These are phyloP conservation scores for Magnolia officinalis DNA, from an alignment of 164 flowering plant genomes.

Conservation along the genomic window DNA sequence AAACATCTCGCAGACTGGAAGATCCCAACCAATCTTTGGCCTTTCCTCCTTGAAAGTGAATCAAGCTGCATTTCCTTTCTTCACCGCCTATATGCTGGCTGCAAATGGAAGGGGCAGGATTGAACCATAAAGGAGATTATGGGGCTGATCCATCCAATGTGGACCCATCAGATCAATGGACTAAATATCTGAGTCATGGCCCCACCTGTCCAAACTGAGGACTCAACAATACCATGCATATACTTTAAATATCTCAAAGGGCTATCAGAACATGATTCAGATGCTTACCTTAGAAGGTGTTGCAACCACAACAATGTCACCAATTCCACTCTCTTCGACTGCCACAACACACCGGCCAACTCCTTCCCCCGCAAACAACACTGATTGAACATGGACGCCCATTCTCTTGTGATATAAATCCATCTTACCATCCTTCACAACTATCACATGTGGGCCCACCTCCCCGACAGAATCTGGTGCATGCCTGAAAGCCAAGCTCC, in stretches of 20 bases:
- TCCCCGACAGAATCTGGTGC: constrained; percentile 65
- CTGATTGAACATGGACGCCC: constrained; percentile 53
- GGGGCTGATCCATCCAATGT: neutral
- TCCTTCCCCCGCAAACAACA: constrained; percentile 47
- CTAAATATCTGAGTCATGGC: neutral
- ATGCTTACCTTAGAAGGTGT: constrained; percentile 55
- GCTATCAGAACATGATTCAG: neutral
- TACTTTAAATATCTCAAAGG: neutral
- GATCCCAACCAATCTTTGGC: neutral
- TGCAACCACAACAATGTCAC: constrained; percentile 57
- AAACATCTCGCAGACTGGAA: neutral
- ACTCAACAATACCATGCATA: neutral
- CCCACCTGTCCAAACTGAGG: neutral
- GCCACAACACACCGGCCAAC: constrained; percentile 51
- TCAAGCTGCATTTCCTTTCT: neutral
- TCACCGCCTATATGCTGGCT: neutral
- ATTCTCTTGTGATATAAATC: constrained; percentile 75
- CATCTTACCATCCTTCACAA: constrained; percentile 56
- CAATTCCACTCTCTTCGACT: constrained; percentile 45
- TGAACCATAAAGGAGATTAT: neutral
- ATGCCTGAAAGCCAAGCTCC: constrained; percentile 72
- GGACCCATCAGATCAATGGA: neutral
- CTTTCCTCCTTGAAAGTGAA: neutral
- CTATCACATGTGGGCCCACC: constrained; percentile 51
- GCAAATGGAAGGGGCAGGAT: neutral